Evolutionary conservation across 1,284 basidiomycete genomes (phyloP), one percentile per base, ranked within the genome.

Genomic region (Cryptococcus maquisensis): DNA sequence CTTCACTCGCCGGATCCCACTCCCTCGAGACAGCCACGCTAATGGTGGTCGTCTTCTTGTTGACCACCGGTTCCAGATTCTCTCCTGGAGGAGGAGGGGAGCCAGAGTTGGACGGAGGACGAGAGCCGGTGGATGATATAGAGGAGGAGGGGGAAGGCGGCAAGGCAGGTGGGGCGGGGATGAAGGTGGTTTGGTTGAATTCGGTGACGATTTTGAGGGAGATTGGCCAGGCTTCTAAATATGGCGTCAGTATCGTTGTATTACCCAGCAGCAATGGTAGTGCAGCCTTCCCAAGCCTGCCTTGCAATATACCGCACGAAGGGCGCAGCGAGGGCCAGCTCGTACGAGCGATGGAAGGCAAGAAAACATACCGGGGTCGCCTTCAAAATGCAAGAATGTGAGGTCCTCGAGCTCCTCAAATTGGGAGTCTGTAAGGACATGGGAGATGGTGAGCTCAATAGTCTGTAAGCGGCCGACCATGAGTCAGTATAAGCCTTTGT

Each of bases 341-440:
- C n/a, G n/a, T n/a, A n/a, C 39, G 28, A 28, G 23, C 20, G 42
- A 44, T 9, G 23, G 23, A 44, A 21, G 39, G 20, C 16, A 40
- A 8, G 39, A 16, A 21, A 24, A 52, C 55, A 24, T 46, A 57
- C 56, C 56, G 3, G 46, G 32, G n/a, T n/a, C 44, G n/a, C 47
- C 46, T 39, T 57, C 56, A 37, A 61, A 61, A 41, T 61, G 56
- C 4, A 49, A 20, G 36, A 61, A 61, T 9, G 54, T 56, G 5
- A 57, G 44, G 42, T 61, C 60, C 56, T 61, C 56, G 18, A 61
- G 40, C 36, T 54, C 54, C 23, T 55, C 54, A 23, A 57, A 54
- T 52, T 61, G 56, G 28, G 55, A 51, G 46, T 51, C 51, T 10
- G 60, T 58, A 8, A 61, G 48, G 18, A 57, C 41, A 32, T 58